These are phyloP conservation scores for Knoxia roxburghii DNA, from an alignment of 257 asterid genomes.

Conservation along the genomic window DNA sequence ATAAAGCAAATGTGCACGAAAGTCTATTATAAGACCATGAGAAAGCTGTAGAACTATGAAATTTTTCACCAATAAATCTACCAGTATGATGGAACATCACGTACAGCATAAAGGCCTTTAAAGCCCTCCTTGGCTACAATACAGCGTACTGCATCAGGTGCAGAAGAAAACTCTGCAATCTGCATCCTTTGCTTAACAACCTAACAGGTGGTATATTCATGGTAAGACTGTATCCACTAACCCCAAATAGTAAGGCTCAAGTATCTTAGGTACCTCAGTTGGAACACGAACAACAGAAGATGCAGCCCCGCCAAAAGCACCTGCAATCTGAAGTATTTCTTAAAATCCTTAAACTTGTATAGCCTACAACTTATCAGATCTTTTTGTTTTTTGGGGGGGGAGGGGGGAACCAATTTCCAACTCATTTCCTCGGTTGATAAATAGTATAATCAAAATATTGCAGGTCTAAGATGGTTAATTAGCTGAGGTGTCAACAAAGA, in stretches of 20 bases:
- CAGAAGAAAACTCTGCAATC: conserved; percentile 55
- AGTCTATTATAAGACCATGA: conserved; percentile 4
- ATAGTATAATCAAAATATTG: neutral
- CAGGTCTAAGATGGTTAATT: neutral
- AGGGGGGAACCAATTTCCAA: neutral
- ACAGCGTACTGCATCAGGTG: conserved; percentile 52
- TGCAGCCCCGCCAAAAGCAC: conserved; percentile 66
- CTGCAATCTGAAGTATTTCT: conserved; percentile 51
- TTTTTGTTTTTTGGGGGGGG: too few relatives aligned
- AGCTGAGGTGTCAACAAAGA: neutral
- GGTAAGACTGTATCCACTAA: conserved; percentile 9
- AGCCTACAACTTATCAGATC: neutral
- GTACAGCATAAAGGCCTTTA: conserved; percentile 62
- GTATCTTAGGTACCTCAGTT: conserved; percentile 43
- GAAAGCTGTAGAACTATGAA: neutral
- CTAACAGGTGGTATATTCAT: conserved; percentile 27
- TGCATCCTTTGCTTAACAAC: conserved; percentile 75
- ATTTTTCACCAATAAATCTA: neutral
- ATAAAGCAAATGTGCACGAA: neutral
- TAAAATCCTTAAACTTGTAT: conserved; percentile 13
- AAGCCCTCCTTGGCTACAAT: conserved; percentile 62
- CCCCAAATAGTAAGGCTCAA: neutral
- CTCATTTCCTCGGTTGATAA: neutral
- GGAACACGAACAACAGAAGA: conserved; percentile 69
- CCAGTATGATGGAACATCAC: conserved; percentile 16